phyloP scores from a whole-genome alignment of 371 early-diverging fungal genomes.

The Rhizopus sp. region DNA sequence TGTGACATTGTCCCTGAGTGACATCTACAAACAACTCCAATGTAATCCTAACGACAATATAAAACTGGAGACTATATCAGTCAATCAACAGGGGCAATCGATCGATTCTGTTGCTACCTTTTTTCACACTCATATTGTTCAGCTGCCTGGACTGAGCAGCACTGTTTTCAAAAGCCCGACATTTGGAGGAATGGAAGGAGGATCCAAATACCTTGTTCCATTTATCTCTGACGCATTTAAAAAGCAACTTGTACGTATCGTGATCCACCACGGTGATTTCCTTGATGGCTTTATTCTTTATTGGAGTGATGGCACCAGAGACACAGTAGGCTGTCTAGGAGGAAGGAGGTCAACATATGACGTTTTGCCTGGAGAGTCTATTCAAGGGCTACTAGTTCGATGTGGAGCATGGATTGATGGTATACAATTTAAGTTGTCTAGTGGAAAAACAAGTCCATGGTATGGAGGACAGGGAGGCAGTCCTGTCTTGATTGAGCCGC shows the following conservation, averaged over 20 bases:
- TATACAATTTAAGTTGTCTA: conserved; percentile 51
- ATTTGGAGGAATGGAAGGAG: conserved; percentile 14
- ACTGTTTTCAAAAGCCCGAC: conserved; percentile 34
- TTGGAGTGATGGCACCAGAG: conserved; percentile 44
- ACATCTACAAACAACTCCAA: conserved; percentile 21
- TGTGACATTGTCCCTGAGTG: conserved; percentile 8
- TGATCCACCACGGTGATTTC: conserved; percentile 48
- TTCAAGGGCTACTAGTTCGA: conserved; percentile 45
- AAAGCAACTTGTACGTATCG: conserved; percentile 26
- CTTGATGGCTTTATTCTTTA: conserved; percentile 54
- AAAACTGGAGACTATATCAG: conserved; percentile 38
- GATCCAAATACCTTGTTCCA: conserved; percentile 5
- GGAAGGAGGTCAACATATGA: conserved; percentile 31
- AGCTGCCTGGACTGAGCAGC: conserved; percentile 31
- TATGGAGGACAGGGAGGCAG: conserved; percentile 60
- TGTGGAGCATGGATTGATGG: conserved; percentile 69
- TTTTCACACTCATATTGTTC: conserved; percentile 24
- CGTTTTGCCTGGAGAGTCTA: conserved; percentile 38
- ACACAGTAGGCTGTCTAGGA: conserved; percentile 38
- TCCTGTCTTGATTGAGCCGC: conserved; percentile 39
- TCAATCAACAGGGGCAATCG: conserved; percentile 31
- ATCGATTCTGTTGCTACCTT: conserved; percentile 36
- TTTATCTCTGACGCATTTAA: conserved; percentile 1
- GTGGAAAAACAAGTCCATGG: conserved; percentile 55
- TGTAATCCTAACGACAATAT: conserved; percentile 36